phyloP scores from a whole-genome alignment of 106 monocot species.

The Cymbidium sinense region DNA sequence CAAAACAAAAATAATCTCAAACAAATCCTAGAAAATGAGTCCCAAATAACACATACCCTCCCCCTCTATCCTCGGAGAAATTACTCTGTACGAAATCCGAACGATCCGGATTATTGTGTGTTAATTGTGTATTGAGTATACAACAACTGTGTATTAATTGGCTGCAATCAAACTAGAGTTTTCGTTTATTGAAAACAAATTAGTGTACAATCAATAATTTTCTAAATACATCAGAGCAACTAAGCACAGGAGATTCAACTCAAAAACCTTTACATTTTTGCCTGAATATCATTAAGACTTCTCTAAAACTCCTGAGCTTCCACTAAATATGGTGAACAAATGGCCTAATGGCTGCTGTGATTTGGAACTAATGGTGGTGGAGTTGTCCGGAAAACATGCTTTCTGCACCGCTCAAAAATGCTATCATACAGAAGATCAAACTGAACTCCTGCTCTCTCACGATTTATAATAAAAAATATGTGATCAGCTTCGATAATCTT shows the following conservation, averaged over 20 bases:
- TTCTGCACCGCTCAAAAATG: slow-evolving; percentile 79
- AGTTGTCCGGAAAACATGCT: slow-evolving; percentile 56
- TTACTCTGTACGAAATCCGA: no score
- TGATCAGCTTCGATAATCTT: slow-evolving; percentile 92
- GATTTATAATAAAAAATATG: slow-evolving; percentile 67
- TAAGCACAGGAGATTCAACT: background rate
- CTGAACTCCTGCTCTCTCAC: slow-evolving; percentile 87
- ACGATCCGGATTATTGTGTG: no score
- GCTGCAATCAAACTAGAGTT: no score
- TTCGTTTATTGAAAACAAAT: background rate
- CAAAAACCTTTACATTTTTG: background rate
- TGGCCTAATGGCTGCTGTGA: slow-evolving; percentile 24
- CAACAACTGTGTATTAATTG: no score
- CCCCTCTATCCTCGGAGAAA: no score
- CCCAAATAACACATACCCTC: no score
- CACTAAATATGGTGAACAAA: background rate
- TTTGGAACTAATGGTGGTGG: slow-evolving; percentile 52
- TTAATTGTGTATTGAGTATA: no score
- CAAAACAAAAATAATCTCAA: no score
- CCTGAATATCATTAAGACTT: no score
- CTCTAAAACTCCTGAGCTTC: no score
- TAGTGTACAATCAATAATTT: background rate
- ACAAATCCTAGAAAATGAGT: no score
- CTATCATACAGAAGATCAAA: slow-evolving; percentile 80
- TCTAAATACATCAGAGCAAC: background rate